phyloP scores from a whole-genome alignment of 805 yeast species.

The Grigorovia yakushimaensis region DNA sequence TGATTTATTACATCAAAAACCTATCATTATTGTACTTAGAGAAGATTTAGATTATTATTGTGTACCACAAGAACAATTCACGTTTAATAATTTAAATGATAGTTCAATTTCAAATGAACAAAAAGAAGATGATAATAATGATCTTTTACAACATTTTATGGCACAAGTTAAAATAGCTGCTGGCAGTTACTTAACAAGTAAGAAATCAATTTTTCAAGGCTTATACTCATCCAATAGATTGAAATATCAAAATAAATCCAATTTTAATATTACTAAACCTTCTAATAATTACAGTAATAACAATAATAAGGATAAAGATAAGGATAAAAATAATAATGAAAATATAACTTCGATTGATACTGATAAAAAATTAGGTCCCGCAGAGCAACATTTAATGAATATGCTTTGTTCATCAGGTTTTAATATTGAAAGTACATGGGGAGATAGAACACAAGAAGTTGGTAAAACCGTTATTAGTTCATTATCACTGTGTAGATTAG shows the following conservation, averaged over 20 bases:
- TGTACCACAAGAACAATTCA: conserved; percentile 41
- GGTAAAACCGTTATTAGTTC: conserved; percentile 81
- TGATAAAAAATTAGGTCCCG: conserved; percentile 60
- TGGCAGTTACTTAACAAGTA: conserved; percentile 52
- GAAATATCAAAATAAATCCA: conserved; percentile 25
- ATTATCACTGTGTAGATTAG: conserved; percentile 33
- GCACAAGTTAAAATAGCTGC: conserved; percentile 61
- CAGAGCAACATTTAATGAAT: conserved; percentile 88
- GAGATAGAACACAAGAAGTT: conserved; percentile 80
- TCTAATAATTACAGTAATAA: conserved; percentile 15
- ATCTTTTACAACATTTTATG: conserved; percentile 38
- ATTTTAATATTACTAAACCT: conserved; percentile 36
- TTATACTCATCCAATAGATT: conserved; percentile 34
- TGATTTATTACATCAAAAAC: conserved; percentile 64
- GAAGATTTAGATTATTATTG: conserved; percentile 93
- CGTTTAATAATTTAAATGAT: conserved; percentile 30
- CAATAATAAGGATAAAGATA: background rate
- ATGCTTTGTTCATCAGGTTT: conserved; percentile 93
- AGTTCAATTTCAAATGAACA: conserved; percentile 26
- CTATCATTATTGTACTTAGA: conserved; percentile 81
- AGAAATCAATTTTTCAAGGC: conserved; percentile 66
- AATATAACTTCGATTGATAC: conserved; percentile 37
- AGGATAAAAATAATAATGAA: background rate
- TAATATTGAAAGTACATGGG: conserved; percentile 62
- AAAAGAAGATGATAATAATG: conserved; percentile 35